A percentile compares a stretch with the other conserved stretches of the same genome.
phyloP scores from a whole-genome alignment of 2,329 filamentous ascomycete genomes.

The Drechslerella dactyloides region DNA sequence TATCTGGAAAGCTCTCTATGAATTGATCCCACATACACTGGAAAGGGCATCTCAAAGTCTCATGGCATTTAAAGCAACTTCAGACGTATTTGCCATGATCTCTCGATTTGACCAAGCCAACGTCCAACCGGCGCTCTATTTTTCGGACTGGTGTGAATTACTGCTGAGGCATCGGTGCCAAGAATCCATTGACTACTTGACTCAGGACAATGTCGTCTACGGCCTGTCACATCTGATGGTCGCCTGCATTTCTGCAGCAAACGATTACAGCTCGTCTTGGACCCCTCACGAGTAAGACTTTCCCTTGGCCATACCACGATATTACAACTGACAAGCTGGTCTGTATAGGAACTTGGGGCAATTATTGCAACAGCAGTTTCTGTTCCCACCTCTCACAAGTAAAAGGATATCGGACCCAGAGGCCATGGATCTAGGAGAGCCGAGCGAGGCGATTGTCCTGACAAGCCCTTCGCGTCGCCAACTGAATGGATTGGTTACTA shows the following conservation, averaged over 20 bases:
- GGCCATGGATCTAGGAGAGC: constrained; percentile 58
- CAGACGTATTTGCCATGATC: constrained; percentile 36
- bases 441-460: constrained; percentile 70
- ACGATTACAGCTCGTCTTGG: constrained; percentile 33
- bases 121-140: constrained; percentile 17
- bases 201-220: constrained; percentile 43
- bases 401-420: constrained; percentile 19
- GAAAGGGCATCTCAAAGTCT: constrained; percentile 22
- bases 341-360: constrained; percentile 22
- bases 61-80: constrained; percentile 36
- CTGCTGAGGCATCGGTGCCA: constrained; percentile 37
- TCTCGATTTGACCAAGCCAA: constrained; percentile 21
- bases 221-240: constrained; percentile 37
- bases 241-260: constrained; percentile 23
- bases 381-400: constrained; percentile 29
- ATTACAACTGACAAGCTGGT: background rate
- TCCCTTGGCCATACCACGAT: background rate
- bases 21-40: constrained; percentile 33
- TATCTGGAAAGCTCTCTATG: constrained; percentile 39
- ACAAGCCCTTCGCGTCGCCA: constrained; percentile 27
- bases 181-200: constrained; percentile 41
- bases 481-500: constrained; percentile 17
- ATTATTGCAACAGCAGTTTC: constrained; percentile 33
- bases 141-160: constrained; percentile 36
- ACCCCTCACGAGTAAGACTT: constrained; percentile 23